These are phyloP conservation scores for Umbelopsis ramanniana DNA, from an alignment of 192 early-diverging fungal genomes.

Conservation along the genomic window DNA sequence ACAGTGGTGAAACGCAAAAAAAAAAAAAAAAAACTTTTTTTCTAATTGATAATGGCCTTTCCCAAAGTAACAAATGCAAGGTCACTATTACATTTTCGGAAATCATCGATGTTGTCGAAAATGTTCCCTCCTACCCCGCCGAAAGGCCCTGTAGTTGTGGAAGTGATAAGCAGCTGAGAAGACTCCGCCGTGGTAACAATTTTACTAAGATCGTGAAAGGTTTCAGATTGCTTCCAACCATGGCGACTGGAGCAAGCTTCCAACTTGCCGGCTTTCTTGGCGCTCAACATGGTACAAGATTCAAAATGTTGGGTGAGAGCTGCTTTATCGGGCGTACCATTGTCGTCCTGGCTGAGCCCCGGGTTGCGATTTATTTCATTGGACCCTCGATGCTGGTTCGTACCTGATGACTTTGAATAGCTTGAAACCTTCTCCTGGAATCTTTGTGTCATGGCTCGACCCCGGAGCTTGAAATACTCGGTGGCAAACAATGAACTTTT, in stretches of 20 bases:
- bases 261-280: conserved; percentile 5
- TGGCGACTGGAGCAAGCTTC: conserved; percentile 1
- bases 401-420: not conserved
- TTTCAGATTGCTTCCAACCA: conserved; percentile 11
- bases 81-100: conserved; percentile 21
- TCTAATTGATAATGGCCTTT: conserved; percentile 17
- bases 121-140: conserved; percentile 14
- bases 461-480: conserved; percentile 70
- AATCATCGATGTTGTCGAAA: conserved; percentile 9
- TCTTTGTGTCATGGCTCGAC: conserved; percentile 8
- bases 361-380: not conserved
- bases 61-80: conserved; percentile 10
- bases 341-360: not conserved
- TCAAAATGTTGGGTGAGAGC: not conserved
- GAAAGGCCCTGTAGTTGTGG: not conserved
- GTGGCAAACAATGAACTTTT: conserved; percentile 65
- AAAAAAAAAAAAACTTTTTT: not conserved
- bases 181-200: not conserved
- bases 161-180: not conserved
- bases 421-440: not conserved
- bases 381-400: not conserved
- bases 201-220: conserved; percentile 1
- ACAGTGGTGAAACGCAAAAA: not conserved
- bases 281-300: not conserved
- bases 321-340: not conserved